Evolutionary conservation across 768 basidiomycete genomes (phyloP), one percentile per base, ranked within the genome.

Genomic region (Kwoniella shandongensis): DNA sequence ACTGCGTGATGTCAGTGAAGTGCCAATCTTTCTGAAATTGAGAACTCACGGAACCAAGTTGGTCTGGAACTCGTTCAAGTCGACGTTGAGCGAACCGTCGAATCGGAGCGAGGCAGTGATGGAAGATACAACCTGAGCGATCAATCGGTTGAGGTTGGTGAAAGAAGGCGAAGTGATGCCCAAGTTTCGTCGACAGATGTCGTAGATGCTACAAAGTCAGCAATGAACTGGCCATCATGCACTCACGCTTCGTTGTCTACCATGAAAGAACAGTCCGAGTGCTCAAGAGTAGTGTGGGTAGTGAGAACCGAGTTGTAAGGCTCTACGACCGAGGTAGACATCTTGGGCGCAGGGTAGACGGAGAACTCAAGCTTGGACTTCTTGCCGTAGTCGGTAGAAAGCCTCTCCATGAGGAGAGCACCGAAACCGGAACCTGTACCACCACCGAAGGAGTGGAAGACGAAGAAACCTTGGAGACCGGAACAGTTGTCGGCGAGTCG

Each of bases 231-330:
- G 23, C 4, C 44, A 32, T 13, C 1, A 3, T n/a, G 36, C 2
- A 72, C 76, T 71, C 56, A 77, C 75, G 79, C 96, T 79, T 99
- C 93, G 76, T 99, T 99, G 76, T 99, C 96, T 61, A 99, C 96
- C 94, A 99, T 98, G 83, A 99, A 99, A 35, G 96, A 97, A 79
- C 96, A 99, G 81, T 99, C 96, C n/a, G 96, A 96, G 80, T 99
- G 96, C 79, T 98, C 96, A 57, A 98, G 86, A 54, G 96, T 98
- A 40, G 96, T 97, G 79, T 99, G 96, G 46, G 96, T 99, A 45
- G 96, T 98, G 61, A 99, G 82, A 51, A 96, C 88, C 45, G 79
- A 78, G 83, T 99, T 99, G 82, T 99, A 99, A 1, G 96, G 96
- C 79, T 99, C 96, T 41, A 99, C 96, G 60, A 98, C 88, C 32